phyloP scores from a whole-genome alignment of 2,329 filamentous ascomycete genomes.

The Aurifilum marmelostoma region DNA sequence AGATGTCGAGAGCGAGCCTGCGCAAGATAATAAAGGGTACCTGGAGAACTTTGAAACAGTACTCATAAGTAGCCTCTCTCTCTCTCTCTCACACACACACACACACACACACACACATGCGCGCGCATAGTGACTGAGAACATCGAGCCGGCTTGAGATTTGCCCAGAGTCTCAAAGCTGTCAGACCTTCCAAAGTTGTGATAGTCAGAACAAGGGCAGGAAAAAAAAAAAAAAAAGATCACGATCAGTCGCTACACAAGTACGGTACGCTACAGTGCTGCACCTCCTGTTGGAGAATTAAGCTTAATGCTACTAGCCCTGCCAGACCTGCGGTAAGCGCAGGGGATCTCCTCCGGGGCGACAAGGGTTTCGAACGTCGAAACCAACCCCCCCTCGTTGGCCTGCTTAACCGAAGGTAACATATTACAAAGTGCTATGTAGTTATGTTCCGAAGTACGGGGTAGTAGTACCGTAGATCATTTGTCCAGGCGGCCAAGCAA shows the following conservation, averaged over 20 bases:
- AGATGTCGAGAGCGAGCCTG: not conserved
- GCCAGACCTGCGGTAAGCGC: slow-evolving; percentile 1
- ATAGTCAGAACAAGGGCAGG: not conserved
- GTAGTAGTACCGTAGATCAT: not conserved
- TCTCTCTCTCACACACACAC: not conserved
- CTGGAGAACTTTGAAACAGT: too few species aligned
- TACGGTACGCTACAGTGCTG: not conserved
- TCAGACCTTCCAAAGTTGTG: not conserved
- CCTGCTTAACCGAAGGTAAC: not conserved
- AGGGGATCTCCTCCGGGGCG: not conserved
- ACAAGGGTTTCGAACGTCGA: slow-evolving; percentile 2
- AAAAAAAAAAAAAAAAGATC: too few species aligned
- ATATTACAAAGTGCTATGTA: not conserved
- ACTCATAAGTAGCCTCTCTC: too few species aligned
- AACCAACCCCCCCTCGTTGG: not conserved
- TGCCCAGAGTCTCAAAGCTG: not conserved
- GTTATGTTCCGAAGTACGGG: not conserved
- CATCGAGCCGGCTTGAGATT: not conserved
- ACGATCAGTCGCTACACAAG: not conserved
- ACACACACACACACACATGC: not conserved
- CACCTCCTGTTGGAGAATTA: not conserved
- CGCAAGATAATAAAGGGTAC: too few species aligned
- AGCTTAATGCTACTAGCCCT: slow-evolving; percentile 5
- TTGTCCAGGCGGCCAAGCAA: not conserved
- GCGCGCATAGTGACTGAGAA: not conserved